These are phyloP conservation scores for Lentinus polychrous DNA, from an alignment of 1,284 basidiomycete genomes.

Conservation along the genomic window DNA sequence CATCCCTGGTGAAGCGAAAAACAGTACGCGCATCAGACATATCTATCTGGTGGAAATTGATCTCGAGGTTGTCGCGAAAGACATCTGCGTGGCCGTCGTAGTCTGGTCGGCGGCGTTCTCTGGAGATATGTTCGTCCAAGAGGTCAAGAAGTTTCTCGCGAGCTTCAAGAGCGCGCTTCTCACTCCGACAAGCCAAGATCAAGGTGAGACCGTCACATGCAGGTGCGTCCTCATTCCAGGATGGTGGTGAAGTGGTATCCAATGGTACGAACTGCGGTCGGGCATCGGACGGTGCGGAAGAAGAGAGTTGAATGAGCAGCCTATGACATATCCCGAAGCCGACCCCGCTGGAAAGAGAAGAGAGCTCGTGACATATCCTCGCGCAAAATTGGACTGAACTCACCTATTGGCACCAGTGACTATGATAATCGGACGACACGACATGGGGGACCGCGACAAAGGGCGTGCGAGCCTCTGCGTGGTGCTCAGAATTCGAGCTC, in stretches of 20 bases:
- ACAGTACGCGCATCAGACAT: constrained; percentile 58
- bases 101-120: constrained; percentile 25
- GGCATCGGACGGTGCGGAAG: constrained; percentile 41
- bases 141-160: constrained; percentile 43
- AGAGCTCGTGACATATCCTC: neutral
- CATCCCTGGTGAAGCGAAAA: constrained; percentile 53
- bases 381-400: constrained; percentile 13
- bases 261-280: constrained; percentile 30
- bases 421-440: constrained; percentile 41
- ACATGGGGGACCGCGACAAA: constrained; percentile 14
- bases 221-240: constrained; percentile 7
- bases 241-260: constrained; percentile 14
- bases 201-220: constrained; percentile 59
- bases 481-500: too few species aligned
- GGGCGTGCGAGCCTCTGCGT: neutral
- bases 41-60: constrained; percentile 63
- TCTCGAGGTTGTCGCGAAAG: constrained; percentile 56
- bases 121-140: constrained; percentile 47
- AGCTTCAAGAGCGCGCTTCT: constrained; percentile 58
- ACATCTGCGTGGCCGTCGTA: constrained; percentile 44
- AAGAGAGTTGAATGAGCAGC: constrained; percentile 65
- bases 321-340: constrained; percentile 83
- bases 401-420: constrained; percentile 70
- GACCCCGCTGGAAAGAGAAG: constrained; percentile 53
- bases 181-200: constrained; percentile 77